Percentiles rank a stretch among this genome's conserved stretches.
Evolutionary conservation across 148 eudicot species (phyloP).

Genomic region (Nyssa sinensis): DNA sequence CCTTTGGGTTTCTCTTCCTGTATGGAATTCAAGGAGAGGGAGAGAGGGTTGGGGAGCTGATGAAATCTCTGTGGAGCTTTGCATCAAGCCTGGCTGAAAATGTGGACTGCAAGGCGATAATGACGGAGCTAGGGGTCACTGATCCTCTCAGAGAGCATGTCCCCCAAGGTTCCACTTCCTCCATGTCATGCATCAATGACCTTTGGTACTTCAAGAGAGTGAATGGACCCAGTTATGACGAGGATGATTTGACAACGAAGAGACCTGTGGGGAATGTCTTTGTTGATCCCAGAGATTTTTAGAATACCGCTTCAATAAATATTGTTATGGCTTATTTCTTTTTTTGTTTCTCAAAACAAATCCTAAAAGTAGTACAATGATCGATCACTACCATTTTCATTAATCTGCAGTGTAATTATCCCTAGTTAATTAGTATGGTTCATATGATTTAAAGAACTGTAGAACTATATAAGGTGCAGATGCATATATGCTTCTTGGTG

Average conservation of each 20-base stretch:
- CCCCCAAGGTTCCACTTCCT: slow-evolving; percentile 2
- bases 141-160: slow-evolving; percentile 15
- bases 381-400: too few species aligned
- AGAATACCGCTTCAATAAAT: too few species aligned
- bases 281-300: slow-evolving; percentile 17
- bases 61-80: slow-evolving; percentile 14
- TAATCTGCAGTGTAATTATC: too few species aligned
- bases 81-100: slow-evolving; percentile 8
- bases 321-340: too few species aligned
- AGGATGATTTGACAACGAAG: background rate
- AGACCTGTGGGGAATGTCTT: slow-evolving; percentile 12
- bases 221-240: background rate
- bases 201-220: slow-evolving; percentile 12
- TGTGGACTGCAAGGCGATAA: slow-evolving; percentile 14
- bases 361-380: too few species aligned
- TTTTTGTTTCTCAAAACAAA: too few species aligned
- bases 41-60: slow-evolving; percentile 11
- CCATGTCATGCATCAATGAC: slow-evolving; percentile 16
- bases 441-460: too few species aligned
- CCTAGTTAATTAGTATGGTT: too few species aligned
- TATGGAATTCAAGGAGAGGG: slow-evolving; percentile 17
- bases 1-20: slow-evolving; percentile 11
- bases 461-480: too few species aligned
- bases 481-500: too few species aligned
- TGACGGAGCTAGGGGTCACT: slow-evolving; percentile 11